Percentiles rank a stretch among this genome's conserved stretches.
phyloP scores from a whole-genome alignment of 2,329 filamentous ascomycete species.

The Aspergillus sojae region DNA sequence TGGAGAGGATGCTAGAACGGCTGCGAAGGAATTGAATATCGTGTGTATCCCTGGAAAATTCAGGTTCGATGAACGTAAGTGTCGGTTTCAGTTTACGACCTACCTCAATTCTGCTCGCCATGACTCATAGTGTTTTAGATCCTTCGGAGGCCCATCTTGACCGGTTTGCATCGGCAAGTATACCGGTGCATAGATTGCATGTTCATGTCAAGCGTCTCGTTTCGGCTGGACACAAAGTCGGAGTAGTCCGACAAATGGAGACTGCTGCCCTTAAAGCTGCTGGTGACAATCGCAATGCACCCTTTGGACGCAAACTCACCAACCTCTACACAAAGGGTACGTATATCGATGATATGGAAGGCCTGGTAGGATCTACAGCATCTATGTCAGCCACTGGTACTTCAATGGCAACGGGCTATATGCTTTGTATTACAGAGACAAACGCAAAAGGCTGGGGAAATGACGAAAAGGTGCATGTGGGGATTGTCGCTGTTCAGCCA shows the following conservation, averaged over 20 bases:
- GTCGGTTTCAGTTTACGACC: not conserved
- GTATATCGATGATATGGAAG: conserved; percentile 91
- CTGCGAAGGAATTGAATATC: conserved; percentile 88
- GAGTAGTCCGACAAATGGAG: conserved; percentile 90
- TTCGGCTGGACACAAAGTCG: conserved; percentile 90
- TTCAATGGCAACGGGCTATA: conserved; percentile 73
- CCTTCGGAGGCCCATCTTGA: conserved; percentile 89
- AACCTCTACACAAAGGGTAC: conserved; percentile 98
- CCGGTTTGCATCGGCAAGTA: conserved; percentile 92
- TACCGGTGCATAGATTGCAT: conserved; percentile 85
- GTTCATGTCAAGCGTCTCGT: conserved; percentile 95
- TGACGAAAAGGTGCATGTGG: conserved; percentile 91
- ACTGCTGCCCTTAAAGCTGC: conserved; percentile 94
- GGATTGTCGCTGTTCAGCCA: conserved; percentile 90
- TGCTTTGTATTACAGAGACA: conserved; percentile 88
- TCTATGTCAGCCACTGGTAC: conserved; percentile 57
- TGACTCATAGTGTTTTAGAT: conserved; percentile 48
- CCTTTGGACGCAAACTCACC: conserved; percentile 89
- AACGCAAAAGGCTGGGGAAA: conserved; percentile 78
- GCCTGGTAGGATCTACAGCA: conserved; percentile 62
- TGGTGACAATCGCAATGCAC: conserved; percentile 89
- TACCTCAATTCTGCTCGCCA: not conserved
- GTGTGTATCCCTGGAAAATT: conserved; percentile 96
- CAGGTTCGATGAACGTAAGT: conserved; percentile 83
- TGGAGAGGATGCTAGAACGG: conserved; percentile 87